Evolutionary conservation across 1,284 basidiomycete genomes (phyloP), one percentile per base, ranked within the genome.

Genomic region (Ganoderma lucidum): DNA sequence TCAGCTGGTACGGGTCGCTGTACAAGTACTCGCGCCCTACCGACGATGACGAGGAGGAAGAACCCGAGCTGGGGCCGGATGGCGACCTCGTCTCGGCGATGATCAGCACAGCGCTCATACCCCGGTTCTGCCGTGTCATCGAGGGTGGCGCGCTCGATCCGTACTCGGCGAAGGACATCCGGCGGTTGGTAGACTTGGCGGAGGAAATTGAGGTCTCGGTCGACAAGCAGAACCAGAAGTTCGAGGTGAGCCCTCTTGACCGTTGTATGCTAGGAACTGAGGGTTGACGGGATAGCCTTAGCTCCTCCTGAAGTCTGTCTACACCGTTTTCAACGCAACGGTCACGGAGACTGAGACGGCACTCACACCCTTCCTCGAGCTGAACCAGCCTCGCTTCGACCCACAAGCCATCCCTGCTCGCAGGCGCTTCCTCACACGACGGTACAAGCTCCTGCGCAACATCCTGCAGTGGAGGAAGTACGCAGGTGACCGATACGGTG

Each of bases 11-110:
- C 80, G 82, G 86, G 41, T 86, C 89, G 0, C 81, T 98, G 2
- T 90, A 95, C 74, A 85, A 88, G 48, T 98, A 96, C 79, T 95
- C 93, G 14, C 86, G 90, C 32, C 90, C 90, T 3, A 80, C 75
- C 6, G 65, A 65, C 3, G 51, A 63, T 0, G 66, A 75, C 19
- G 80, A 80, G 42, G 82, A 83, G 63, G 85, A 85, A 61, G 88
- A 87, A 67, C 80, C 85, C 14, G 87, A 89, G 69, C 80, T 93
- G n/a, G 90, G 93, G 9, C 88, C 93, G 1, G 95, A 96, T 70
- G 94, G 93, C 15, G 95, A 97, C 76, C 84, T 97, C n/a, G 91
- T 96, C 32, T 89, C 93, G 23, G 92, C 93, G 1, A 95, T 97
- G 90, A 88, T 97, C 35, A 90, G 93, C 14, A 95, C 94, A 0